Evolutionary conservation across 495 filamentous ascomycete genomes (phyloP).

Genomic region (Delitschia confertaspora): DNA sequence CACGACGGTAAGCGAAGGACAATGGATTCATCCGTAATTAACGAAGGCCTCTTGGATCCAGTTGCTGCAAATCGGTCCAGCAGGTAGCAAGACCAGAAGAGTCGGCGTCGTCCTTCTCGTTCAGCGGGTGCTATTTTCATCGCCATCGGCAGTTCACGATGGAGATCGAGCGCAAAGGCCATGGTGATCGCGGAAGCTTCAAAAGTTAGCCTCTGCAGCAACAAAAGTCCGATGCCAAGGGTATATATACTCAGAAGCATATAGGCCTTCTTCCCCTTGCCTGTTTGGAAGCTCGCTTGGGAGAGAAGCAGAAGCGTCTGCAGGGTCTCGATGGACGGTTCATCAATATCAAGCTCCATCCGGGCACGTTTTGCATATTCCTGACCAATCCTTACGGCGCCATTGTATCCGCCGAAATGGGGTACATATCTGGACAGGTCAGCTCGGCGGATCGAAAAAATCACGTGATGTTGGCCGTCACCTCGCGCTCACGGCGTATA

Average conservation of each 20-base stretch:
- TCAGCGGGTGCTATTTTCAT: conserved; percentile 51
- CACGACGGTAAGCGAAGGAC: conserved; percentile 63
- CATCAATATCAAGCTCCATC: conserved; percentile 62
- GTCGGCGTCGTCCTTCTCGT: conserved; percentile 59
- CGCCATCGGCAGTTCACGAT: conserved; percentile 55
- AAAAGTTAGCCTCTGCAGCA: conserved; percentile 9
- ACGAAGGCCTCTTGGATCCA: conserved; percentile 67
- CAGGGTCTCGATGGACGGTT: conserved; percentile 65
- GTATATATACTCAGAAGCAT: conserved; percentile 63
- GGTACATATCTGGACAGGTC: conserved; percentile 49
- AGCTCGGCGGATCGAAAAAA: conserved; percentile 3
- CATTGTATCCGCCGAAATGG: conserved; percentile 51
- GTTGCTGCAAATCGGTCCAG: conserved; percentile 72
- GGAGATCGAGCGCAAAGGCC: conserved; percentile 67
- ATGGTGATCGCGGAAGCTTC: conserved; percentile 70
- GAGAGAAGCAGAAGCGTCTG: conserved; percentile 70
- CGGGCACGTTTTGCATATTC: conserved; percentile 61
- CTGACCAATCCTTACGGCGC: conserved; percentile 49
- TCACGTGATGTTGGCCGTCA: conserved; percentile 34
- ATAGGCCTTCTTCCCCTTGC: conserved; percentile 75
- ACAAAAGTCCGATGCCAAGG: conserved; percentile 5
- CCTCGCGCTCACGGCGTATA: conserved; percentile 65
- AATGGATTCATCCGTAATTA: conserved; percentile 67
- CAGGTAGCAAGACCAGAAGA: conserved; percentile 81
- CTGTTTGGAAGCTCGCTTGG: conserved; percentile 62